Evolutionary conservation across 371 early-diverging fungal genomes (phyloP), one percentile per base, ranked within the genome.

Genomic region (Smittium culicis): DNA sequence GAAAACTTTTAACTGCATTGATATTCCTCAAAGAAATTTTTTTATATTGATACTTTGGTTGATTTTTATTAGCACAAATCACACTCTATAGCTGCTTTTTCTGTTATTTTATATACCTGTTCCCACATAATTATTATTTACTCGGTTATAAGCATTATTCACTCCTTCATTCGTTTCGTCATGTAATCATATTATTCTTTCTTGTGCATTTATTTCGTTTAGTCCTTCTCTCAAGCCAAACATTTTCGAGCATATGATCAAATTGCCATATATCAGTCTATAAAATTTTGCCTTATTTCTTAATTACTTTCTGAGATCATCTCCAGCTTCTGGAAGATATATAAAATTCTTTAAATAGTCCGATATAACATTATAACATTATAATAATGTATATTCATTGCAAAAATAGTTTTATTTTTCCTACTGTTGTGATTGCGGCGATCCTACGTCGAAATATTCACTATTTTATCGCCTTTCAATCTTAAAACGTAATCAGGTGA

Each of bases 401-500:
- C n/a, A n/a, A n/a, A n/a, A n/a, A 63, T 5, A 63, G 2, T 31
- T n/a, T 45, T 45, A 20, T 45, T 20, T 45, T 45, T 20, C 11
- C 5, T 32, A 11, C 5, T 32, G 32, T 14, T 59, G 2, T 31
- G 17, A n/a, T 63, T 63, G 31, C 63, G 5, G n/a, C 31, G 2
- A 32, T n/a, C n/a, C n/a, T n/a, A n/a, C n/a, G n/a, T n/a, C n/a
- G n/a, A n/a, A n/a, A n/a, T n/a, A n/a, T n/a, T n/a, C n/a, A n/a
- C n/a, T n/a, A n/a, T n/a, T n/a, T n/a, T n/a, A n/a, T n/a, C n/a
- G n/a, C n/a, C n/a, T n/a, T n/a, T n/a, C n/a, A n/a, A n/a, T n/a
- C n/a, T n/a, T n/a, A n/a, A n/a, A n/a, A 63, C 2, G n/a, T 32
- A 63, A 33, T 63, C 63, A 11, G 63, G 29, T n/a, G 63, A 33